A percentile compares a stretch with the other conserved stretches of the same genome.
phyloP scores from a whole-genome alignment of 352 stramenopile genomes.

The Pythium folliculosum region DNA sequence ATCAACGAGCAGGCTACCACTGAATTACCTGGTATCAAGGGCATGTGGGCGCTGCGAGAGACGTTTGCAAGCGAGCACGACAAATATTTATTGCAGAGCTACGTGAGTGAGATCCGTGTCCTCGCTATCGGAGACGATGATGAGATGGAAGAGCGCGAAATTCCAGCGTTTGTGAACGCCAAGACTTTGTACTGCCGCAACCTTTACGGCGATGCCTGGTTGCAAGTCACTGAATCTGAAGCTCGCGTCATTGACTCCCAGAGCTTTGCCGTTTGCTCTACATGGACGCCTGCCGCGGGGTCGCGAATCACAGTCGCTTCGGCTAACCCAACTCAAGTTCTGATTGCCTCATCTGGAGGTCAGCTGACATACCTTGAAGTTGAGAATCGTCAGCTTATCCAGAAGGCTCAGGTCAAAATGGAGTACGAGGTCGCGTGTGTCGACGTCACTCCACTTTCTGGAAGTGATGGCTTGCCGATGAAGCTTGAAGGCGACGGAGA shows the following conservation, averaged over 20 bases:
- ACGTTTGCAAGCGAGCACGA: constrained; percentile 89
- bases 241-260: constrained; percentile 87
- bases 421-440: constrained; percentile 96
- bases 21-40: constrained; percentile 96
- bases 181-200: constrained; percentile 95
- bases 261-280: constrained; percentile 60
- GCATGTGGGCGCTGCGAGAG: constrained; percentile 95
- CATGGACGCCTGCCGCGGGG: constrained; percentile 71
- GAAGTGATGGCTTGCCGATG: neutral
- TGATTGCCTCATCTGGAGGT: constrained; percentile 90
- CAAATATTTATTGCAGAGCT: constrained; percentile 96
- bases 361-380: constrained; percentile 91
- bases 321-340: constrained; percentile 91
- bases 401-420: constrained; percentile 74
- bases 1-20: constrained; percentile 96
- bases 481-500: constrained; percentile 42
- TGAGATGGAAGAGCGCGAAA: constrained; percentile 92
- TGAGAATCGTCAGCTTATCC: constrained; percentile 54
- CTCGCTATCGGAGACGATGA: constrained; percentile 91
- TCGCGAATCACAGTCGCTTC: constrained; percentile 82
- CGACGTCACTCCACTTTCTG: constrained; percentile 73
- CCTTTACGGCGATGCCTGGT: constrained; percentile 78
- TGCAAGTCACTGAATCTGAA: constrained; percentile 95
- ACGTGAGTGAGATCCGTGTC: constrained; percentile 95
- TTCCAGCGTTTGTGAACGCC: constrained; percentile 79